Base-by-base conservation (phyloP, 164 flowering plant genomes). In the Aristolochia fimbriata region DNA sequence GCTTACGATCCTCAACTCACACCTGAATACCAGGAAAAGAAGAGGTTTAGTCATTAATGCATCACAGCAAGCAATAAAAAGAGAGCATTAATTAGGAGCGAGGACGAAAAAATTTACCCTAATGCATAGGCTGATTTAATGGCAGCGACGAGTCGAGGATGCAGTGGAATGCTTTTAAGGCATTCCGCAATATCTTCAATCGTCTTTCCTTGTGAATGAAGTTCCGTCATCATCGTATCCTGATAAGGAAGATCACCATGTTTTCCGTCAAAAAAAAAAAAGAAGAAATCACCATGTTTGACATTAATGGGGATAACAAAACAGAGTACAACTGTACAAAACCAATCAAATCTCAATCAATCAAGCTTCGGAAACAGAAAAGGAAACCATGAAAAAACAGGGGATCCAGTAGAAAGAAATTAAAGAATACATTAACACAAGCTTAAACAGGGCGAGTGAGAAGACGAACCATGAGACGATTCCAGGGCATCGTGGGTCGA, bases 401-500 rank as follows among this genome's bases (percentile, higher is more conserved):
- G n/a, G n/a, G n/a, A n/a, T n/a, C n/a, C n/a, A n/a, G n/a, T n/a
- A n/a, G n/a, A n/a, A n/a, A n/a, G n/a, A n/a, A n/a, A n/a, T n/a
- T n/a, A n/a, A n/a, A n/a, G n/a, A n/a, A n/a, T n/a, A n/a, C n/a
- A n/a, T n/a, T n/a, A n/a, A n/a, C n/a, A n/a, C n/a, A n/a, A n/a
- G n/a, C n/a, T n/a, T n/a, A n/a, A n/a, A n/a, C n/a, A n/a, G n/a
- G n/a, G n/a, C n/a, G 16, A 6, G 41, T 11, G 12, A 30, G 14
- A n/a, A 5, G 41, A 60, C 46, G 10, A 45, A 88, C 97, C 95
- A 91, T 87, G 64, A 87, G 86, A 65, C 83, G 55, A 66, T 73
- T 87, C 96, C 96, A 91, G 17, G 95, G 89, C 76, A 87, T 65
- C 62, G 87, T 70, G 20, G 74, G 72, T 33, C 65, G 78, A 65